Base-by-base conservation (phyloP, 495 filamentous ascomycete genomes). In the Hypoxylon fuscum region DNA sequence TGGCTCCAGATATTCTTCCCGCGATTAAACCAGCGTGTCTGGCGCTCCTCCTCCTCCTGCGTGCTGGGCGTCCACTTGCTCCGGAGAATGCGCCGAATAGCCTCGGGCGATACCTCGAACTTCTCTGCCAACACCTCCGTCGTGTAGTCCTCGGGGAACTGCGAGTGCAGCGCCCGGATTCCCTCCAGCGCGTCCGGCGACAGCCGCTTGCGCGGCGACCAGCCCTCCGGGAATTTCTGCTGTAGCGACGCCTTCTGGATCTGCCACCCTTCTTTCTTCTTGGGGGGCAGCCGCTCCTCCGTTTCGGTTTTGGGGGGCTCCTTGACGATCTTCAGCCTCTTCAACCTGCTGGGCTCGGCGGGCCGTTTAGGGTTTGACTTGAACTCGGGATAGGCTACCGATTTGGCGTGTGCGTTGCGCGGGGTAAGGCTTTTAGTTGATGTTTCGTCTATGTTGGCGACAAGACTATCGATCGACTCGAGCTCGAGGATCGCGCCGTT, bases 151-250 rank as follows among this genome's bases (percentile, higher is more conserved):
- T 89, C 82, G 0, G 95, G 92, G 41, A 90, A 86, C 60, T 90
- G 84, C 2, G 81, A 74, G 69, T 96, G 84, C 18, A 98, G 79
- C 23, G 87, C 85, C 15, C 90, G 87, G 55, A 98, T 97, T 22
- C 92, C 92, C 12, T 92, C 88, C 9, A 96, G 70, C 9, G 94
- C 90, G 72, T 97, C 93, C 0, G 94, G 95, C 0, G 95, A 98
- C 1, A 98, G 85, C 54, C 86, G 87, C 76, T 96, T 98, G 21
- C 80, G 79, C 18, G 95, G 92, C 35, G 81, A 77, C 93, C 94
- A 98, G 5, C 87, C 86, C 5, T 81, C 76, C 1, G 85, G 81
- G 64, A 97, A 96, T 69, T 97, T 97, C 23, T 80, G 66, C 50
- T 85, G 76, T 14, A 94, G 70, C 0, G 83, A 85, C 0, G 71